Conservation (phyloP, 345 rosid species). For the Cardamine resedifolia region DNA sequence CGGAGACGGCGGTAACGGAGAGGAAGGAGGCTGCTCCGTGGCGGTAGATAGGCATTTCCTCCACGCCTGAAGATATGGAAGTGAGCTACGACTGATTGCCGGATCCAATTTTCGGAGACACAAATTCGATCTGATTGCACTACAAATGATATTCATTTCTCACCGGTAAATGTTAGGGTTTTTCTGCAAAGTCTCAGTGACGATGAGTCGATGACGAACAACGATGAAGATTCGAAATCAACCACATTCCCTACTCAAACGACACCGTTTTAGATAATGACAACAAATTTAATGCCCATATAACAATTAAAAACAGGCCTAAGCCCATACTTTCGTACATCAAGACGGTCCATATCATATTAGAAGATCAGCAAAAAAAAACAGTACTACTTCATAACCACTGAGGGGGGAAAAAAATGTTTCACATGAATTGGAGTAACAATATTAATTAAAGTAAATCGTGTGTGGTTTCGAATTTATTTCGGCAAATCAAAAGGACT, state of each 20-base stretch:
- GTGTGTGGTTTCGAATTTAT: not conserved
- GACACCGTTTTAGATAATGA: not conserved
- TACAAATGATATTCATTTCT: conserved; percentile 47
- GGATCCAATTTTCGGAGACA: conserved; percentile 28
- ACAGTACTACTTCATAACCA: not conserved
- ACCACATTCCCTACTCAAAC: not conserved
- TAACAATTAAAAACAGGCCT: not conserved
- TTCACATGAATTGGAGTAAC: conserved; percentile 1
- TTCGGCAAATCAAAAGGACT: conserved; percentile 38
- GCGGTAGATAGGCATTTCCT: conserved; percentile 54
- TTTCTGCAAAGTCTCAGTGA: conserved; percentile 16
- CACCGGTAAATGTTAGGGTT: conserved; percentile 36
- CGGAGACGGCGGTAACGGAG: conserved; percentile 38
- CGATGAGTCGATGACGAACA: conserved; percentile 9
- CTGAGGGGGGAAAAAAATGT: not conserved
- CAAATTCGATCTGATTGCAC: conserved; percentile 36
- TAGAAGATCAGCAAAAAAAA: not conserved
- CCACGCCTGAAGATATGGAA: conserved; percentile 36
- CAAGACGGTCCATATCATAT: conserved; percentile 4
- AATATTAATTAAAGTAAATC: not conserved
- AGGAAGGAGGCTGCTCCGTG: conserved; percentile 43
- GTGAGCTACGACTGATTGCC: conserved; percentile 6
- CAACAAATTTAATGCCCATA: not conserved
- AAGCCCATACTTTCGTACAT: not conserved
- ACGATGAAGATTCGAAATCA: not conserved